Percentiles rank a stretch among this genome's conserved stretches.
These are phyloP conservation scores for Podospora fimiseda DNA, from an alignment of 495 filamentous ascomycete species.

Conservation along the genomic window DNA sequence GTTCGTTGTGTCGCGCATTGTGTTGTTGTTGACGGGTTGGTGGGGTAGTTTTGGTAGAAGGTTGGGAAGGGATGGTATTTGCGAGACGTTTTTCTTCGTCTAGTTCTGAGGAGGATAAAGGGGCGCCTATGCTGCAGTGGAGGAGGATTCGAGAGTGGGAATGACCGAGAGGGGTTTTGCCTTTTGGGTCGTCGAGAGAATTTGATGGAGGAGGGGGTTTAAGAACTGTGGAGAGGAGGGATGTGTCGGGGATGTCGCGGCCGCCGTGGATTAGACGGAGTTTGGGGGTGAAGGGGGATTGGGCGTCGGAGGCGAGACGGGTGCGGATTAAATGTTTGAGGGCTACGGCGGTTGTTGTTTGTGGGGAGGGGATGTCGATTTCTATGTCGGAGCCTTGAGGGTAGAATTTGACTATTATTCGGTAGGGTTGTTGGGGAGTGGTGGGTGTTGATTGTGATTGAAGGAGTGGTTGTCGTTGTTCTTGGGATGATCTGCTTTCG, in stretches of 20 bases:
- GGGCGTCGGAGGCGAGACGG: constrained; percentile 56
- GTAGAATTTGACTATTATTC: constrained; percentile 83
- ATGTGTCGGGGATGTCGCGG: constrained; percentile 68
- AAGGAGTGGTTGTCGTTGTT: constrained; percentile 8
- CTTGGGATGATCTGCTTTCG: constrained; percentile 3
- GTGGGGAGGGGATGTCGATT: constrained; percentile 62
- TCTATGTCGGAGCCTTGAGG: constrained; percentile 75
- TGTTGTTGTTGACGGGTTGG: background rate
- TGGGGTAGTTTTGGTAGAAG: background rate
- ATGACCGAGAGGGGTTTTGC: constrained; percentile 22
- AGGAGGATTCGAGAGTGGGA: constrained; percentile 56
- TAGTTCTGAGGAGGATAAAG: constrained; percentile 62
- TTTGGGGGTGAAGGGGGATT: constrained; percentile 42
- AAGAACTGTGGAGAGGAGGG: constrained; percentile 58
- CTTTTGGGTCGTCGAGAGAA: constrained; percentile 30
- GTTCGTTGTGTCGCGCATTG: background rate
- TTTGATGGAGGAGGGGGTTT: constrained; percentile 53
- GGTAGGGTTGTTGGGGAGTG: constrained; percentile 43
- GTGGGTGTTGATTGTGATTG: constrained; percentile 3
- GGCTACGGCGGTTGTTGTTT: constrained; percentile 61
- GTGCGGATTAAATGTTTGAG: constrained; percentile 77
- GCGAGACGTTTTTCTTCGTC: constrained; percentile 56
- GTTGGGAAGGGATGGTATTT: constrained; percentile 27
- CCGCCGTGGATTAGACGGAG: constrained; percentile 86
- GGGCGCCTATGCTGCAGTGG: constrained; percentile 81